Percentiles rank a stretch among this genome's conserved stretches.
phyloP scores from a whole-genome alignment of 352 stramenopile species.

The Pythium scleroteichum region DNA sequence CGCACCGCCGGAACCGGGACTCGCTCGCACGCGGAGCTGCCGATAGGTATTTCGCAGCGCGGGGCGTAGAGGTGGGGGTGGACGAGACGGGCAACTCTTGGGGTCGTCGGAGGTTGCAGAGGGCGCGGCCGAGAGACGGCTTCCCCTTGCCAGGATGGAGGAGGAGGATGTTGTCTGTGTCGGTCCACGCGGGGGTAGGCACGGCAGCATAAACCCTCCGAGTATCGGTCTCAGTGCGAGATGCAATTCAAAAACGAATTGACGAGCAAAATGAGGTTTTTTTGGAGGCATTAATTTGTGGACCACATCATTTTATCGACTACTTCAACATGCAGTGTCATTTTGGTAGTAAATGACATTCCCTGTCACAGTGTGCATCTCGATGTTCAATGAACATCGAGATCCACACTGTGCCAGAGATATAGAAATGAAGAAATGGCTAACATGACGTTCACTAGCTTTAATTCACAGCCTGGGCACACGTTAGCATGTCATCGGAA shows the following conservation, averaged over 20 bases:
- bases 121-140: not conserved
- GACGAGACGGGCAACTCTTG: too few relatives aligned
- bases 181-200: conserved; percentile 6
- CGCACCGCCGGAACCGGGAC: too few relatives aligned
- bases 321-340: not conserved
- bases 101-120: too few relatives aligned
- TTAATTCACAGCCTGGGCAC: not conserved
- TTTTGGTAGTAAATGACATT: too few relatives aligned
- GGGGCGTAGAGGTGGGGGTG: too few relatives aligned
- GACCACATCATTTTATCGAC: conserved; percentile 11
- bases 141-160: not conserved
- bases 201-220: conserved; percentile 26
- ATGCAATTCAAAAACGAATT: conserved; percentile 32
- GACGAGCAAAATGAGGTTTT: conserved; percentile 15
- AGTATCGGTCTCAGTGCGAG: not conserved
- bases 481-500: conserved; percentile 55
- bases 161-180: conserved; percentile 16
- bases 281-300: conserved; percentile 6
- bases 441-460: too few relatives aligned
- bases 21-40: too few relatives aligned
- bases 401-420: too few relatives aligned
- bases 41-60: too few relatives aligned
- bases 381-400: too few relatives aligned
- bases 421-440: too few relatives aligned
- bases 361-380: too few relatives aligned